Evolutionary conservation across 1,139 yeast genomes (phyloP), one percentile per base, ranked within the genome.

Genomic region (Taphrina communis): DNA sequence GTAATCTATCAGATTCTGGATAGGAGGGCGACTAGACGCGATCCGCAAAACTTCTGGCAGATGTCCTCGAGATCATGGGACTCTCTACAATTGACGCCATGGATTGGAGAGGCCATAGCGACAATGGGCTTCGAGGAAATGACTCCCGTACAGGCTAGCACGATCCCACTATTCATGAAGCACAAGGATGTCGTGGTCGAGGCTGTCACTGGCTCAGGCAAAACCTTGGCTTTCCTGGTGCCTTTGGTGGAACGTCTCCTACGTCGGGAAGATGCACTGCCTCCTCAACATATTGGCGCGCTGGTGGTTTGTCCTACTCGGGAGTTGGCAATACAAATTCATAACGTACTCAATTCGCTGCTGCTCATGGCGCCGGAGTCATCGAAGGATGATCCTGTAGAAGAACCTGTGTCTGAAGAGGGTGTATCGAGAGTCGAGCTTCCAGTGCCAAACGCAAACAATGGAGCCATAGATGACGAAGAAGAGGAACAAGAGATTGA

Each of bases 81-180:
- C 21, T 17, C 38, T 17, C 53, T 58, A 12, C 36, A 31, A 8
- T 44, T 58, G 42, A 58, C 62, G 52, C 52, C 52, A 31, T 58
- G 62, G 62, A 19, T 58, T n/a, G 7, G 9, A 6, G 89, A 87
- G 2, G 96, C 97, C 1, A 82, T 93, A 39, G 79, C 80, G 21
- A 85, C 93, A 1, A 78, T 89, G 73, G 97, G 97, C 1, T 93
- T 85, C 76, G 84, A 85, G 1, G 80, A 85, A 17, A 92, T 94
- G 97, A 94, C 99, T 0, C 97, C 99, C 0, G 99, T 94, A 0
- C 99, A 94, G 77, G 99, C 99, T 0, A 86, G 98, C 0, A 89
- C 96, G 0, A 89, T 94, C 65, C 99, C 99, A 0, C 80, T 93
- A 68, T 85, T 95, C 73, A 79, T 89, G 59, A 88, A 88, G n/a